Percentiles rank a stretch among this genome's conserved stretches.
phyloP scores from a whole-genome alignment of 2,329 filamentous ascomycete genomes.

The Aureobasidium sp. region DNA sequence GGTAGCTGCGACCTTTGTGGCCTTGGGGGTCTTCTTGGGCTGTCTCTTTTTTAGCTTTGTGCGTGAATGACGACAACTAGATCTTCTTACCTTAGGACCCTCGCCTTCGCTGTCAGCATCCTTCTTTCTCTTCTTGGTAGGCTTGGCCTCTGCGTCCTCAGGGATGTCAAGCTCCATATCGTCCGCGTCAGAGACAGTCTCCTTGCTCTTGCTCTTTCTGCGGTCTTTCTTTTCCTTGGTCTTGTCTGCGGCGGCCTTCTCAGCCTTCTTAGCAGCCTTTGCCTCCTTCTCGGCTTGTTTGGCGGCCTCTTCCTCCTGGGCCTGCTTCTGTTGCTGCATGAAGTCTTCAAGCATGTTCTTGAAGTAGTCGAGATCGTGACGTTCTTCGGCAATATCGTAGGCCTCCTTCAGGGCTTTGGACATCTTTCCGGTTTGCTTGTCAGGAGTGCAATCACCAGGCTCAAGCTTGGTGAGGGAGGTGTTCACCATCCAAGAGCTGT shows the following conservation, averaged over 20 bases:
- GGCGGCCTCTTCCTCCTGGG: slow-evolving; percentile 37
- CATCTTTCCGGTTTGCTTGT: slow-evolving; percentile 64
- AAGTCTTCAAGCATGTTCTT: slow-evolving; percentile 64
- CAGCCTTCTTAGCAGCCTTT: slow-evolving; percentile 36
- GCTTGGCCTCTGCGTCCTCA: slow-evolving; percentile 54
- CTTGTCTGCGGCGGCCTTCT: slow-evolving; percentile 23
- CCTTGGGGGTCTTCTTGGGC: slow-evolving; percentile 44
- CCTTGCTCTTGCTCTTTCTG: slow-evolving; percentile 30
- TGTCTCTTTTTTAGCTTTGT: slow-evolving; percentile 19
- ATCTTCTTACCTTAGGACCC: slow-evolving; percentile 47
- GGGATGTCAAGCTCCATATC: slow-evolving; percentile 43
- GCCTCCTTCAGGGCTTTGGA: slow-evolving; percentile 71
- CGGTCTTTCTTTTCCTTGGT: slow-evolving; percentile 46
- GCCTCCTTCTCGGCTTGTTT: slow-evolving; percentile 33
- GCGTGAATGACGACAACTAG: not conserved
- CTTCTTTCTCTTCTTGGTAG: slow-evolving; percentile 75
- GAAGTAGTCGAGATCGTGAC: slow-evolving; percentile 71
- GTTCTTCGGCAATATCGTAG: slow-evolving; percentile 70
- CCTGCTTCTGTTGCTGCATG: slow-evolving; percentile 46
- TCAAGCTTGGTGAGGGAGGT: slow-evolving; percentile 72
- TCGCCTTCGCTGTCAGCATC: slow-evolving; percentile 58
- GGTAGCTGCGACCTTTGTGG: slow-evolving; percentile 38
- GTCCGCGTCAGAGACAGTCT: slow-evolving; percentile 19
- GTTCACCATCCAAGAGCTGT: slow-evolving; percentile 85
- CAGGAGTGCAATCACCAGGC: slow-evolving; percentile 56